Evolutionary conservation across 2,329 filamentous ascomycete genomes (phyloP).

Genomic region (Pseudogymnoascus sp.): DNA sequence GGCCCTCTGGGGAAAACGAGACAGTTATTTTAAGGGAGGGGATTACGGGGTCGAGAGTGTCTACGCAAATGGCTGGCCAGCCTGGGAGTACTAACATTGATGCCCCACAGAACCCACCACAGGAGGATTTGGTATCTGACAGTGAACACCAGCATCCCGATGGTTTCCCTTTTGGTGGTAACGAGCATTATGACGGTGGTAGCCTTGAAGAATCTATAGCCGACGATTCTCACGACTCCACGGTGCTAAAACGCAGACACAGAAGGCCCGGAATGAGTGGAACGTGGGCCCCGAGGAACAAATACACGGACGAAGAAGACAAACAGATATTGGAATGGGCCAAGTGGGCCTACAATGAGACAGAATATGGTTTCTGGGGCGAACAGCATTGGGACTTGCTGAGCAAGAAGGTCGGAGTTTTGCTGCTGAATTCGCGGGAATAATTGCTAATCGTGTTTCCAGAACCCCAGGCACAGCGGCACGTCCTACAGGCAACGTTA

Average conservation of each 20-base stretch:
- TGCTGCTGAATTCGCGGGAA: not conserved
- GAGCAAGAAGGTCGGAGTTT: not conserved
- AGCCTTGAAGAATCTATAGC: not conserved
- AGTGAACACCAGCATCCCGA: not conserved
- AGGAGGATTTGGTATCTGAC: not conserved
- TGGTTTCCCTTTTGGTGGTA: not conserved
- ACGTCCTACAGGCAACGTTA: not conserved
- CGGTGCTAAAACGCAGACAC: not conserved
- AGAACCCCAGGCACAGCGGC: not conserved
- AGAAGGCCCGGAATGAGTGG: not conserved
- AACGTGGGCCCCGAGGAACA: not conserved
- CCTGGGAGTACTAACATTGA: not conserved
- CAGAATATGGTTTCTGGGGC: not conserved
- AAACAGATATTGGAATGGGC: not conserved
- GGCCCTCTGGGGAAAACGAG: slow-evolving; percentile 6
- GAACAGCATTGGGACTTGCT: not conserved
- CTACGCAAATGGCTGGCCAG: not conserved
- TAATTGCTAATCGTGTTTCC: not conserved
- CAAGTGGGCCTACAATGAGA: not conserved
- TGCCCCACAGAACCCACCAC: not conserved
- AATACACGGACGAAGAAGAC: not conserved
- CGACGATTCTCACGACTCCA: not conserved
- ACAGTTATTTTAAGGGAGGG: not conserved
- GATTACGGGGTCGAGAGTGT: not conserved
- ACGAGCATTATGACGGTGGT: not conserved